Conservation (phyloP, 2,329 filamentous ascomycete genomes). For the Scleromitrula shiraiana region DNA sequence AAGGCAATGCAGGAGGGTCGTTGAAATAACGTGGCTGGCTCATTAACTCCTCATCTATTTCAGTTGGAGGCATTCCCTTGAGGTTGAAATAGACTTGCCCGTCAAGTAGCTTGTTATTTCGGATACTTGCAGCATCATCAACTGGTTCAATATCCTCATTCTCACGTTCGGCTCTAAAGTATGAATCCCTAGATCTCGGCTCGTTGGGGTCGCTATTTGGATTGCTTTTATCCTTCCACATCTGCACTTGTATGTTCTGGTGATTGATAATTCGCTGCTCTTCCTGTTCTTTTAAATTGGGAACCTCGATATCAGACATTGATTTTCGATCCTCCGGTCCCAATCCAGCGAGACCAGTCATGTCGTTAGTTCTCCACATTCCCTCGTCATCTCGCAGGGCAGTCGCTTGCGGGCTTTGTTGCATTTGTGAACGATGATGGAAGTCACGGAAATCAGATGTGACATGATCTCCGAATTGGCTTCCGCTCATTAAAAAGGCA, state of each 20-base stretch:
- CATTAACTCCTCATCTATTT: constrained; percentile 23
- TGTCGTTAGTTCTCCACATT: constrained; percentile 19
- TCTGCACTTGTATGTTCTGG: constrained; percentile 29
- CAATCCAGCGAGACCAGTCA: constrained; percentile 23
- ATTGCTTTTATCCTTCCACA: constrained; percentile 27
- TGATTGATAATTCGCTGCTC: constrained; percentile 21
- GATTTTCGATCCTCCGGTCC: constrained; percentile 24
- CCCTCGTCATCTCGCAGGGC: constrained; percentile 23
- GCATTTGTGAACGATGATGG: constrained; percentile 11
- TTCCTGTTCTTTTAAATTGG: constrained; percentile 29
- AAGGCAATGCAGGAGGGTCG: constrained; percentile 32
- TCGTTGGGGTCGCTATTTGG: constrained; percentile 18
- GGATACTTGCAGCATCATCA: constrained; percentile 26
- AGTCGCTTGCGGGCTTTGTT: constrained; percentile 4
- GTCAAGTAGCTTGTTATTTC: constrained; percentile 25
- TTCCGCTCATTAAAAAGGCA: constrained; percentile 8
- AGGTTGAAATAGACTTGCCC: constrained; percentile 28
- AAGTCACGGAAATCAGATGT: constrained; percentile 7
- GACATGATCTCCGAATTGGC: constrained; percentile 8
- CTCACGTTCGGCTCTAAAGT: constrained; percentile 16
- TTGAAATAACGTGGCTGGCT: constrained; percentile 26
- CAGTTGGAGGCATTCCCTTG: constrained; percentile 15
- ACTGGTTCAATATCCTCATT: constrained; percentile 20
- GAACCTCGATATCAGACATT: constrained; percentile 19
- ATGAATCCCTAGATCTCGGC: constrained; percentile 16